Evolutionary conservation across 108 stramenopile species (phyloP).

Genomic region (Seminavis robusta): DNA sequence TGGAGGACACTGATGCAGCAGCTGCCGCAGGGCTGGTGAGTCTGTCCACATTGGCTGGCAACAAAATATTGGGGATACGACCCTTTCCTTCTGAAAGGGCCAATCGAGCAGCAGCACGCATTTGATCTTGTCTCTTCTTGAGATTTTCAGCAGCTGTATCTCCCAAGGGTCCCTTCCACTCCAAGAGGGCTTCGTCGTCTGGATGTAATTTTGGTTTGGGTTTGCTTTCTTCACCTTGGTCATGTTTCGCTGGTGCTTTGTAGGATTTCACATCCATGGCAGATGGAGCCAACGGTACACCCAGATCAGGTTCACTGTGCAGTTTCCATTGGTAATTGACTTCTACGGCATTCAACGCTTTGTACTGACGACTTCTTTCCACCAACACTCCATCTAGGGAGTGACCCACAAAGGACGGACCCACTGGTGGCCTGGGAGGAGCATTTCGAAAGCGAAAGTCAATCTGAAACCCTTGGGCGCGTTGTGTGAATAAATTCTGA

Average conservation of each 20-base stretch:
- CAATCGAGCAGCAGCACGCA: constrained; percentile 64
- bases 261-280: constrained; percentile 81
- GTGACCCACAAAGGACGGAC: constrained; percentile 80
- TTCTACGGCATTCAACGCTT: constrained; percentile 74
- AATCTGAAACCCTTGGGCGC: constrained; percentile 83
- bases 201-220: constrained; percentile 35
- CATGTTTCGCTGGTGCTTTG: constrained; percentile 19
- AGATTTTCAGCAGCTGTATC: constrained; percentile 73
- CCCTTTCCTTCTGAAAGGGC: constrained; percentile 49
- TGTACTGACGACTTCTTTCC: constrained; percentile 66
- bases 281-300: constrained; percentile 71
- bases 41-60: constrained; percentile 10
- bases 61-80: constrained; percentile 3
- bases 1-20: constrained; percentile 11
- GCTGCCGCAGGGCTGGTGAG: constrained; percentile 15
- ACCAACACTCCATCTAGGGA: constrained; percentile 68
- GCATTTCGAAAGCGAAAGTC: constrained; percentile 83
- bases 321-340: constrained; percentile 75
- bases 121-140: constrained; percentile 53
- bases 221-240: neutral
- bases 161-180: constrained; percentile 76
- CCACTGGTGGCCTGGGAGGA: constrained; percentile 86
- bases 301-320: constrained; percentile 65
- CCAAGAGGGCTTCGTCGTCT: constrained; percentile 68
- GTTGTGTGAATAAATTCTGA: constrained; percentile 64